phyloP scores from a whole-genome alignment of 2,329 filamentous ascomycete genomes.

The Fusarium virguliforme region DNA sequence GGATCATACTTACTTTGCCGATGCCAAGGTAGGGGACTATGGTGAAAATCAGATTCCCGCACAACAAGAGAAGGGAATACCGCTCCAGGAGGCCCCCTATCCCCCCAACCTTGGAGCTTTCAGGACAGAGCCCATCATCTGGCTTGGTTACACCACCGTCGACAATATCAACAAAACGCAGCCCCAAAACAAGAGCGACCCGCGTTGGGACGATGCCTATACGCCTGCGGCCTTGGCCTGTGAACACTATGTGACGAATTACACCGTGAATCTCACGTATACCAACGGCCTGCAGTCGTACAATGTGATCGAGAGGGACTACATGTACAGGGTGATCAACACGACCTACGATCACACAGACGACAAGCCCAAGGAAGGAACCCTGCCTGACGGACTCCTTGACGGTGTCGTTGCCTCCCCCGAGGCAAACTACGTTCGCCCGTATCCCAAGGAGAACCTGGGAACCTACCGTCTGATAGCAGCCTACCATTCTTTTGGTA shows the following conservation, averaged over 20 bases:
- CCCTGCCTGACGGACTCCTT: conserved; percentile 28
- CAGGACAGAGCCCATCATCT: conserved; percentile 39
- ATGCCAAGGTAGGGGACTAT: conserved; percentile 40
- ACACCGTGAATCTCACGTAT: conserved; percentile 39
- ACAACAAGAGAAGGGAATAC: conserved; percentile 4
- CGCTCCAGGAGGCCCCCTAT: conserved; percentile 11
- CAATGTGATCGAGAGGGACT: conserved; percentile 22
- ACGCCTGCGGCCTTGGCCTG: conserved; percentile 39
- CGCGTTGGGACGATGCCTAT: conserved; percentile 40
- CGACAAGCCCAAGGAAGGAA: no score
- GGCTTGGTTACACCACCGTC: conserved; percentile 41
- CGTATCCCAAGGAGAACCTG: not conserved
- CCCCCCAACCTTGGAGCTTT: conserved; percentile 40
- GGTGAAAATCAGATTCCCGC: conserved; percentile 27
- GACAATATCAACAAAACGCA: conserved; percentile 23
- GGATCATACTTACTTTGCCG: conserved; percentile 36
- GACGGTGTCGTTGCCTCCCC: conserved; percentile 35
- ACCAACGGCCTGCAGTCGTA: conserved; percentile 38
- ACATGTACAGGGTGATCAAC: conserved; percentile 43
- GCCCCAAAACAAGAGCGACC: accelerated
- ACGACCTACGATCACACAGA: conserved; percentile 14
- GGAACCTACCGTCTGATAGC: conserved; percentile 32
- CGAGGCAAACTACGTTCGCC: conserved; percentile 39
- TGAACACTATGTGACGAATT: conserved; percentile 46
- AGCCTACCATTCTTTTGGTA: conserved; percentile 38